A percentile compares a stretch with the other conserved stretches of the same genome.
phyloP scores from a whole-genome alignment of 2,329 filamentous ascomycete genomes.

The Colletotrichum phormii region DNA sequence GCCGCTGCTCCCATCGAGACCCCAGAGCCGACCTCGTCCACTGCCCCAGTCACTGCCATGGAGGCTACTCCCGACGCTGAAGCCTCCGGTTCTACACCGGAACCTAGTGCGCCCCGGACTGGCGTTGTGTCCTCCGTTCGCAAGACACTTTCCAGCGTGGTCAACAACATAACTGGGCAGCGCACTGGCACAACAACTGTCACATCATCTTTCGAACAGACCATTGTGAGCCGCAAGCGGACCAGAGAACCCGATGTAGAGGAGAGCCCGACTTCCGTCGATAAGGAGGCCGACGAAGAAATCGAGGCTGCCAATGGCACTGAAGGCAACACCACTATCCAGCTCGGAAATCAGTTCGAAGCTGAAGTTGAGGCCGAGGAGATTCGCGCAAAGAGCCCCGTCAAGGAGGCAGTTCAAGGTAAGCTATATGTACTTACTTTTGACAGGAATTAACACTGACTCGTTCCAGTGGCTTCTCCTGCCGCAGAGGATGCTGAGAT shows the following conservation, averaged over 20 bases:
- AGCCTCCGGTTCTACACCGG: constrained; percentile 6
- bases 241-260: constrained; percentile 25
- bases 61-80: not conserved
- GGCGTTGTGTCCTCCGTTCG: constrained; percentile 10
- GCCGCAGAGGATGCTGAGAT: constrained; percentile 14
- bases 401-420: constrained; percentile 15
- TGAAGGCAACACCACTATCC: constrained; percentile 4
- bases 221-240: constrained; percentile 26
- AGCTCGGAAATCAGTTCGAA: constrained; percentile 26
- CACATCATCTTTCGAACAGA: constrained; percentile 24
- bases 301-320: constrained; percentile 7
- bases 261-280: not conserved
- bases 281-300: not conserved
- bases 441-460: not conserved
- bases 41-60: not conserved
- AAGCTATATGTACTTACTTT: not conserved
- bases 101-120: not conserved
- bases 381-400: constrained; percentile 20
- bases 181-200: constrained; percentile 14
- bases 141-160: constrained; percentile 5
- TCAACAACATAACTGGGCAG: constrained; percentile 4
- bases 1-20: not conserved
- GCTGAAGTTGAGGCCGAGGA: constrained; percentile 1
- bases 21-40: not conserved
- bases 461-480: not conserved